Evolutionary conservation across 345 rosid genomes (phyloP).

Genomic region (Stellera chamaejasme): DNA sequence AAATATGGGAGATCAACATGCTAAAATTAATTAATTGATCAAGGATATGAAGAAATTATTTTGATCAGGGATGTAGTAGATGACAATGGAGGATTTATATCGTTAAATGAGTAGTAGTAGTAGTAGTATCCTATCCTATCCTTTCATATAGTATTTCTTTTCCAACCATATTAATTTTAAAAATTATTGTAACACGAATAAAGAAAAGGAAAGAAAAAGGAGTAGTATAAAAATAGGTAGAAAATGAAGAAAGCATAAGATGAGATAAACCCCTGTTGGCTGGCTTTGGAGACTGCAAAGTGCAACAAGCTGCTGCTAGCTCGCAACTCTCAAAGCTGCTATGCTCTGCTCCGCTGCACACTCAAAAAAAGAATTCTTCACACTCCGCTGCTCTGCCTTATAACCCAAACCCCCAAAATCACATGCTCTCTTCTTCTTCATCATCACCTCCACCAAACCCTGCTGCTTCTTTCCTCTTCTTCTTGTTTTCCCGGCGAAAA

Average conservation of each 20-base stretch:
- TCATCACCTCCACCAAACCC: conserved; percentile 15
- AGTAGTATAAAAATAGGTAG: no score
- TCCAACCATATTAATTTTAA: background rate
- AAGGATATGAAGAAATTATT: no score
- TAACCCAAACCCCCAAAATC: conserved; percentile 28
- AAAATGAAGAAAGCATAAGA: conserved; percentile 13
- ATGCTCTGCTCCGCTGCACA: background rate
- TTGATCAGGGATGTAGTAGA: no score
- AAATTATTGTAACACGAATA: background rate
- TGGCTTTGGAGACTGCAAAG: conserved; percentile 41
- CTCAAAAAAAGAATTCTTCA: conserved; percentile 17
- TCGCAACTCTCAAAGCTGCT: conserved; percentile 44
- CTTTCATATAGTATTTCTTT: no score
- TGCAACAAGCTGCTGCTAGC: conserved; percentile 52
- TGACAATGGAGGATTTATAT: no score
- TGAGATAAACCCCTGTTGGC: conserved; percentile 9
- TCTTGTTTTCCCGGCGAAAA: background rate
- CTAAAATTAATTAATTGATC: no score
- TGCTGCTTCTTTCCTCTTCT: background rate
- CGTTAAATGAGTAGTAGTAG: no score
- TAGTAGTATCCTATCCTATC: no score
- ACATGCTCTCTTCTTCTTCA: conserved; percentile 24
- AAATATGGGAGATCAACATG: no score
- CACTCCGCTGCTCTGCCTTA: conserved; percentile 12
- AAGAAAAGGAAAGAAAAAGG: background rate